Conservation (phyloP, 2,329 filamentous ascomycete species). For the Fusarium concolor region DNA sequence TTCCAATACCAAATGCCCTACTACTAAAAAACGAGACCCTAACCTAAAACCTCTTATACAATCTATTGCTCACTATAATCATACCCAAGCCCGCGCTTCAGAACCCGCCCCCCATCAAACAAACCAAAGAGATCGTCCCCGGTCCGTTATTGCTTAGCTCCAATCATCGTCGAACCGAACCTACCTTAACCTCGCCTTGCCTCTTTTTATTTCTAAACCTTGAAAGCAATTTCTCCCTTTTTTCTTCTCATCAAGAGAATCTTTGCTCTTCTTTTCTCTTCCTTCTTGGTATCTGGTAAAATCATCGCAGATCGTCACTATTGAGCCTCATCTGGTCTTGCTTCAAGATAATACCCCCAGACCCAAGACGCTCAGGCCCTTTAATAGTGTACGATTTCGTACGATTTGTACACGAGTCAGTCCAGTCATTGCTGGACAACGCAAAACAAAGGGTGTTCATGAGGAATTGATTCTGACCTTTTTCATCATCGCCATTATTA, state of each 20-base stretch:
- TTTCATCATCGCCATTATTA: neutral
- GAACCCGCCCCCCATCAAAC: neutral
- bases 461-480: neutral
- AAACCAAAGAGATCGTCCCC: slow-evolving; percentile 22
- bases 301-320: neutral
- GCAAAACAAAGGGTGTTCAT: slow-evolving; percentile 3
- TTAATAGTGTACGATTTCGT: slow-evolving; percentile 8
- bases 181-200: slow-evolving; percentile 17
- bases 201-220: slow-evolving; percentile 21
- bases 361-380: slow-evolving; percentile 6
- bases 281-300: neutral
- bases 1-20: too few species aligned
- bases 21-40: too few species aligned
- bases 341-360: slow-evolving; percentile 4
- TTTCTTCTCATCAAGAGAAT: neutral
- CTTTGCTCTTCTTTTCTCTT: neutral
- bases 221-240: slow-evolving; percentile 33
- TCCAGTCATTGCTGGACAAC: slow-evolving; percentile 10
- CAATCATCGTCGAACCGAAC: slow-evolving; percentile 15
- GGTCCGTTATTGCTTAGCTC: slow-evolving; percentile 31
- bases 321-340: neutral
- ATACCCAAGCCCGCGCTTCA: neutral
- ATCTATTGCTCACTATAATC: neutral
- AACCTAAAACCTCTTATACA: too few species aligned
- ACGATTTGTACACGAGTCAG: slow-evolving; percentile 15